Percentiles rank a stretch among this genome's conserved stretches.
Conservation (phyloP, 2,329 filamentous ascomycete species). For the Alternaria ventricosa region DNA sequence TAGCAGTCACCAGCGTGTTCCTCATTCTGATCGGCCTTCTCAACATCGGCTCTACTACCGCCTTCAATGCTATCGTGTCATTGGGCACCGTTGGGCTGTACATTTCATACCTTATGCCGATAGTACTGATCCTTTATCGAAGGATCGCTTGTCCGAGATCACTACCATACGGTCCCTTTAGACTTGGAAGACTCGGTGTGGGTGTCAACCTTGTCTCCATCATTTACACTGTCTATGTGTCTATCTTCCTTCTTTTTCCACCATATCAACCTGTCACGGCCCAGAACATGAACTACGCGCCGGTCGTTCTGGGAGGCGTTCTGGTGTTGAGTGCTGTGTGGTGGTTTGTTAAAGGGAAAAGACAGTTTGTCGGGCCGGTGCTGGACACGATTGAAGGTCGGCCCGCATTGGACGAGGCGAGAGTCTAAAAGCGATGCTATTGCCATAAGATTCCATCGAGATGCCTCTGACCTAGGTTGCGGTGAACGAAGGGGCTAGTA, state of each 20-base stretch:
- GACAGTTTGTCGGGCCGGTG: not conserved
- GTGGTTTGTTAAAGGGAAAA: not conserved
- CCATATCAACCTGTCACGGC: slow-evolving; percentile 20
- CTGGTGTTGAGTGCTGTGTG: not conserved
- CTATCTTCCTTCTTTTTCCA: slow-evolving; percentile 33
- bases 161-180: slow-evolving; percentile 13
- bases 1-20: slow-evolving; percentile 14
- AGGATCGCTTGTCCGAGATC: slow-evolving; percentile 12
- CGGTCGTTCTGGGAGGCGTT: slow-evolving; percentile 6
- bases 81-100: slow-evolving; percentile 26
- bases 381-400: not conserved
- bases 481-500: no score
- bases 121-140: slow-evolving; percentile 16
- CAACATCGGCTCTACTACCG: slow-evolving; percentile 23
- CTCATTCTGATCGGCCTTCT: slow-evolving; percentile 21
- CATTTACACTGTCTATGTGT: slow-evolving; percentile 19
- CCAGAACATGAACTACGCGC: slow-evolving; percentile 27
- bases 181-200: slow-evolving; percentile 17
- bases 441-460: not conserved
- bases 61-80: slow-evolving; percentile 30
- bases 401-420: not conserved
- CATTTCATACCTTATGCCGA: slow-evolving; percentile 24
- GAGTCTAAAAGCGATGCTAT: not conserved
- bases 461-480: not conserved
- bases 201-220: slow-evolving; percentile 19